phyloP scores from a whole-genome alignment of 345 rosid species.

The Durio zibethinus region DNA sequence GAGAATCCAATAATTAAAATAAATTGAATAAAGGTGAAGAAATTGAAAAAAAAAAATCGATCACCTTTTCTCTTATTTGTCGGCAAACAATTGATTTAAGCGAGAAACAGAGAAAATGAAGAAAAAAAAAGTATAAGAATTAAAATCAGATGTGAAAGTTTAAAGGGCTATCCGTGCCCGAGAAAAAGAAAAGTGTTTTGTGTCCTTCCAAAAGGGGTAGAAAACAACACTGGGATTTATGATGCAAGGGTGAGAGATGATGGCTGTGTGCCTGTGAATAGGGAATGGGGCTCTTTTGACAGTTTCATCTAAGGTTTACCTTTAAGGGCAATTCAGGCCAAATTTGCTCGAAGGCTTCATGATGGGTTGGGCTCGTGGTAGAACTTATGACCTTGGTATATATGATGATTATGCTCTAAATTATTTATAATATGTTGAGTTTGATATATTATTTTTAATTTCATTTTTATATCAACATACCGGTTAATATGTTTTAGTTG shows the following conservation, averaged over 20 bases:
- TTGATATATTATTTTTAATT: too few relatives aligned
- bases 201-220: not conserved
- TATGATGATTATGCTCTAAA: too few relatives aligned
- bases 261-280: not conserved
- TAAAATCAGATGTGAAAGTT: not conserved
- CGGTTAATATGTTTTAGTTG: too few relatives aligned
- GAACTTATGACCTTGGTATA: not conserved
- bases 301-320: too few relatives aligned
- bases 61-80: not conserved
- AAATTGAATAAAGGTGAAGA: not conserved
- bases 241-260: not conserved
- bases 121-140: not conserved
- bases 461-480: too few relatives aligned
- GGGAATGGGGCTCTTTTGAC: not conserved
- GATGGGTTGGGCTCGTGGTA: not conserved
- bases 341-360: not conserved
- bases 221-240: not conserved
- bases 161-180: not conserved
- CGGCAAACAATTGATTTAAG: slow-evolving; percentile 9
- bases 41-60: not conserved
- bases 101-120: not conserved
- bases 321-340: not conserved
- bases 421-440: too few relatives aligned
- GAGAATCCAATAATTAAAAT: not conserved
- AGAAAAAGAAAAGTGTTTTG: not conserved